Percentiles rank a stretch among this genome's conserved stretches.
These are phyloP conservation scores for Talaromyces trachyspermus DNA, from an alignment of 495 filamentous ascomycete genomes.

Conservation along the genomic window DNA sequence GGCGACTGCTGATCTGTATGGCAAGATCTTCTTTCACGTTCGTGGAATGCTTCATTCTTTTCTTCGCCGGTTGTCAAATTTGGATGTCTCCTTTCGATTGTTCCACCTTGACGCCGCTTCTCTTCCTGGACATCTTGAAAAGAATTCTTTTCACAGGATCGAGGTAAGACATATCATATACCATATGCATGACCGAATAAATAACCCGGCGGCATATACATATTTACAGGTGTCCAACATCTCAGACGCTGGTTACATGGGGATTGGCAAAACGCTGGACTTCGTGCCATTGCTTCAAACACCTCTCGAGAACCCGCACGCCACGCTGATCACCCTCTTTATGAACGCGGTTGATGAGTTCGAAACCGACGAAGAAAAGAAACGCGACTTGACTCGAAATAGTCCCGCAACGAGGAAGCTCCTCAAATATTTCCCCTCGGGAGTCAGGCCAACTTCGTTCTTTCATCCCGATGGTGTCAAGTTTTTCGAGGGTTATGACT, in stretches of 20 bases:
- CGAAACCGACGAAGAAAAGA: neutral
- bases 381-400: neutral
- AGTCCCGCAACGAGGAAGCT: neutral
- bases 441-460: neutral
- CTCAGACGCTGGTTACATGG: neutral
- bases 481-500: constrained; percentile 6
- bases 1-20: constrained; percentile 22
- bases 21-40: constrained; percentile 22
- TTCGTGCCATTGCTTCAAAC: constrained; percentile 17
- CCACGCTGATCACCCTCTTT: constrained; percentile 22
- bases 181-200: too few species aligned
- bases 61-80: constrained; percentile 2
- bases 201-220: too few species aligned
- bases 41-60: constrained; percentile 9
- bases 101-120: constrained; percentile 1
- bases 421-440: neutral
- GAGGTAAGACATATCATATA: too few species aligned
- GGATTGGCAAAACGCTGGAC: neutral
- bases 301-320: constrained; percentile 16
- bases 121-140: constrained; percentile 8
- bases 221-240: constrained; percentile 6
- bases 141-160: constrained; percentile 10
- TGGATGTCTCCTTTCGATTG: neutral
- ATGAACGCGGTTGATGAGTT: constrained; percentile 18
- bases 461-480: neutral